Percentiles rank a stretch among this genome's conserved stretches.
Conservation (phyloP, 495 filamentous ascomycete species). For the Rhypophila decipiens region DNA sequence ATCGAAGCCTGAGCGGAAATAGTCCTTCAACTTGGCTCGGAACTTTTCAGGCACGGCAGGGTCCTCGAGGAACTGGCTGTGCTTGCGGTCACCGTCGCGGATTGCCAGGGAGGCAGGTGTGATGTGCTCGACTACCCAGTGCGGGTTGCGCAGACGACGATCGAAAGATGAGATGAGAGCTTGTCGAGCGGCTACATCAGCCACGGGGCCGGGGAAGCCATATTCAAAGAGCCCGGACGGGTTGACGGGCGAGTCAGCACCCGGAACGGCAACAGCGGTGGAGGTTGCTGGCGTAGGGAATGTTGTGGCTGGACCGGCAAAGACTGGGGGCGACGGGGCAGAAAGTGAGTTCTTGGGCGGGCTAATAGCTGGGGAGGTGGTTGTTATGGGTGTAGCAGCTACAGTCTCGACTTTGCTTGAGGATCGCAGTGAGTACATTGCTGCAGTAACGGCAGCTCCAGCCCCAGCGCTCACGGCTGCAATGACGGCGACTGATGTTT, state of each 20-base stretch:
- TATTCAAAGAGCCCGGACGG: constrained; percentile 90
- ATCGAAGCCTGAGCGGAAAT: constrained; percentile 91
- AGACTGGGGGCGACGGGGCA: constrained; percentile 37
- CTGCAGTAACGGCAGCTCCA: constrained; percentile 71
- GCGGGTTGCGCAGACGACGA: constrained; percentile 82
- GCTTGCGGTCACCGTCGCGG: constrained; percentile 74
- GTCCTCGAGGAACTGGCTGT: constrained; percentile 82
- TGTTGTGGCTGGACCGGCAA: constrained; percentile 9
- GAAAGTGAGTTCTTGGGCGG: constrained; percentile 25
- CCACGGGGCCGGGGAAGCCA: constrained; percentile 87
- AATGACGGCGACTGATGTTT: constrained; percentile 78
- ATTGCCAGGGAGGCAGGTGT: constrained; percentile 74
- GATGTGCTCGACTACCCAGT: constrained; percentile 97
- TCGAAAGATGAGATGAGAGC: constrained; percentile 83
- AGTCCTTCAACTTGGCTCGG: constrained; percentile 85
- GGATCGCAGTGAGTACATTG: constrained; percentile 62
- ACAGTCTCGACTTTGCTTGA: constrained; percentile 33
- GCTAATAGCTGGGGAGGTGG: constrained; percentile 39
- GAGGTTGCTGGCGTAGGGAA: constrained; percentile 3
- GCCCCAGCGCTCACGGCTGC: constrained; percentile 85
- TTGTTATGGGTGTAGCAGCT: constrained; percentile 30
- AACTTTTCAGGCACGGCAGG: constrained; percentile 70
- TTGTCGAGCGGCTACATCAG: constrained; percentile 68
- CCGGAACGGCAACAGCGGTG: constrained; percentile 28
- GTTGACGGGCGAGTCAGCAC: constrained; percentile 55